Conservation (phyloP, 2,329 filamentous ascomycete species). For the Claviceps sorghi region DNA sequence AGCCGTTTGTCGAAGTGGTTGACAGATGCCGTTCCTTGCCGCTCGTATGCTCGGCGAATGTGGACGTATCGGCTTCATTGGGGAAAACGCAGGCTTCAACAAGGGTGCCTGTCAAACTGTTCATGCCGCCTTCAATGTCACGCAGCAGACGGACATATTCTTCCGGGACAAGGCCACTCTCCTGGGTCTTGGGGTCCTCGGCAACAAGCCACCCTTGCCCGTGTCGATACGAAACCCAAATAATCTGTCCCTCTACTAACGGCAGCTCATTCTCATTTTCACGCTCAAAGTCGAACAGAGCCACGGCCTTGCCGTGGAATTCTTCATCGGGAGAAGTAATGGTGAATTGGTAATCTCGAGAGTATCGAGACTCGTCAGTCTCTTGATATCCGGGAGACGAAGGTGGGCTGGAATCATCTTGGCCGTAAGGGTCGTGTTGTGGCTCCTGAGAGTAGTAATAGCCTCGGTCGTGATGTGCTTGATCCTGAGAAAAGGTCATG, state of each 20-base stretch:
- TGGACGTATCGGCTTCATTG: conserved; percentile 45
- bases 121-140: conserved; percentile 84
- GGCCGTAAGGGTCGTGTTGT: conserved; percentile 39
- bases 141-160: conserved; percentile 86
- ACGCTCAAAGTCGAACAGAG: conserved; percentile 83
- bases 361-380: conserved; percentile 66
- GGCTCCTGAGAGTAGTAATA: conserved; percentile 28
- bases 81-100: conserved; percentile 37
- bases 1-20: conserved; percentile 41
- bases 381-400: conserved; percentile 44
- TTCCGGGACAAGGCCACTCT: conserved; percentile 89
- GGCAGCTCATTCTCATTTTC: conserved; percentile 96
- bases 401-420: conserved; percentile 34
- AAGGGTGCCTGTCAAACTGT: conserved; percentile 50
- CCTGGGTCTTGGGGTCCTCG: conserved; percentile 84
- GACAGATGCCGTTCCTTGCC: conserved; percentile 30
- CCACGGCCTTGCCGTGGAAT: conserved; percentile 92
- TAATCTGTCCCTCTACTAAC: conserved; percentile 84
- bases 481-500: conserved; percentile 59
- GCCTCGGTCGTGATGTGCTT: conserved; percentile 41
- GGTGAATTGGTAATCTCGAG: conserved; percentile 84
- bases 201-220: conserved; percentile 96
- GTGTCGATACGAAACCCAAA: conserved; percentile 90
- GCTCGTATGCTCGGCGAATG: conserved; percentile 39
- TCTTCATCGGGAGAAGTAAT: conserved; percentile 93